Base-by-base conservation (phyloP, 2,329 filamentous ascomycete species). In the Aspergillus oerlinghausenensis region DNA sequence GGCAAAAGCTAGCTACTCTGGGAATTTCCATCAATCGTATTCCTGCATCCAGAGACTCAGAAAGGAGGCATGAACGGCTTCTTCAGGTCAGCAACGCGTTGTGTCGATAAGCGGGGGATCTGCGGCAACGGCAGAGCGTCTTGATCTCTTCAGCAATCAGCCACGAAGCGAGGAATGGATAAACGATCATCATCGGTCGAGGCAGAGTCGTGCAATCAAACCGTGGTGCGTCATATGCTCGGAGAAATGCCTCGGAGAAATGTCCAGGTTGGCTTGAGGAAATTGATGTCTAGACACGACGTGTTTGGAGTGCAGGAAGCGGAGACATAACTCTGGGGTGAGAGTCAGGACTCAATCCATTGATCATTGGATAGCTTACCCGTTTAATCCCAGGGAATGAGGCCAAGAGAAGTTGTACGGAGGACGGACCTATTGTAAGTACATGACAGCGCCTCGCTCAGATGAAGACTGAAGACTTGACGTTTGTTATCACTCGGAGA, bases 11-110 rank as follows among this genome's bases (percentile, higher is more conserved):
- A 38, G 32, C 32, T 14, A 17, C 5, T 38, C 14, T 38, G 5
- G 38, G 52, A 51, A 60, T 52, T 61, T 61, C 59, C 59, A 55
- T 61, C 59, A 61, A 61, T n/a, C n/a, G n/a, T n/a, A n/a, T n/a
- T n/a, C n/a, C n/a, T n/a, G n/a, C n/a, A n/a, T n/a, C n/a, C n/a
- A n/a, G n/a, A n/a, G 32, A 38, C 4, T 38, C 32, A 17, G 14
- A 38, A 38, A 38, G 32, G 14, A 38, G 32, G 32, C 32, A 38
- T 38, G 14, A 38, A 17, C 14, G 14, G 14, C 32, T 38, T 17
- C 32, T 38, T 38, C 14, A 38, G 32, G 14, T 17, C 32, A 17
- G 5, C 32, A 38, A 5, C 14, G 0, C 0, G 32, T n/a, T 17
- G 17, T 38, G 14, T 17, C 14, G 6, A 17, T 17, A 38, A 38